A percentile compares a stretch with the other conserved stretches of the same genome.
phyloP scores from a whole-genome alignment of 2,329 filamentous ascomycete species.

The Alternaria sp. region DNA sequence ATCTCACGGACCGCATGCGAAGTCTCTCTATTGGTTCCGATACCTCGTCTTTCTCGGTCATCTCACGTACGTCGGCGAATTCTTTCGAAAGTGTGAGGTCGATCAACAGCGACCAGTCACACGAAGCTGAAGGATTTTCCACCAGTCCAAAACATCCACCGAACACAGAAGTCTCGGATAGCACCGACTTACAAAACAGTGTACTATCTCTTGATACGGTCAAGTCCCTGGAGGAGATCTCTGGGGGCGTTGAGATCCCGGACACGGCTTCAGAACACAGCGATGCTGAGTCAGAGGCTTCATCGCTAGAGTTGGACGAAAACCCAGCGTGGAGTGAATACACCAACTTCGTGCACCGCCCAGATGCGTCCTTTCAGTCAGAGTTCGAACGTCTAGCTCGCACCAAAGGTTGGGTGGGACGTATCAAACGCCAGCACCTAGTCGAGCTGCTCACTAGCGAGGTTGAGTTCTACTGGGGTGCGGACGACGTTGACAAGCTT shows the following conservation, averaged over 20 bases:
- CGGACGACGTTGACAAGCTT: constrained; percentile 15
- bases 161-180: not conserved
- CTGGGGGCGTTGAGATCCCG: not conserved
- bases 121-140: not conserved
- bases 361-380: constrained; percentile 20
- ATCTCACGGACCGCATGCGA: constrained; percentile 12
- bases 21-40: constrained; percentile 22
- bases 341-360: constrained; percentile 19
- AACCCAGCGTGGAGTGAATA: constrained; percentile 28
- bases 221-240: not conserved
- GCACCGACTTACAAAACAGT: not conserved
- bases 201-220: not conserved
- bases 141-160: not conserved
- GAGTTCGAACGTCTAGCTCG: constrained; percentile 28
- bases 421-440: constrained; percentile 1
- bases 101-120: not conserved
- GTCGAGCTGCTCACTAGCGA: constrained; percentile 24
- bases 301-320: not conserved
- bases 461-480: constrained; percentile 27
- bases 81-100: constrained; percentile 17
- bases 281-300: not conserved
- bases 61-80: constrained; percentile 18
- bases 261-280: not conserved
- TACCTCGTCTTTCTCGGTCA: constrained; percentile 21
- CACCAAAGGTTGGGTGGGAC: constrained; percentile 12